Evolutionary conservation across 2,329 filamentous ascomycete species (phyloP), one percentile per base, ranked within the genome.

Genomic region (Coniochaeta sp.): DNA sequence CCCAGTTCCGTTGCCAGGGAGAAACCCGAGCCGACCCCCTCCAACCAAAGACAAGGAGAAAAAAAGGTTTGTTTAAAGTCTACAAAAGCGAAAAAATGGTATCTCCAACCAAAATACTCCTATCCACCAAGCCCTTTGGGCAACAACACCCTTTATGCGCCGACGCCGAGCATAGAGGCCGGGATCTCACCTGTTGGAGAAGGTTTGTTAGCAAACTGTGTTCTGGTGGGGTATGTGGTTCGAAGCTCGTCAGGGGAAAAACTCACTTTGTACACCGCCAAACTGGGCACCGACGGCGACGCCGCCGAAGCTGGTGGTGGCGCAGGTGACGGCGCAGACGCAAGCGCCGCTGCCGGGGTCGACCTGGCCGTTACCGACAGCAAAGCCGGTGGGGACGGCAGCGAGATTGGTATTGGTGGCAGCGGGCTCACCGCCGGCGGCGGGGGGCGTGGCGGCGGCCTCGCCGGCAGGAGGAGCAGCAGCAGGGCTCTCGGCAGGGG

Each of bases 201-300:
- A 33, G 38, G 3, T 24, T 22, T 8, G 20, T 51, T 48, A 48
- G 38, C 18, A 42, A 12, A n/a, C n/a, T n/a, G n/a, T n/a, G n/a
- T n/a, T n/a, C n/a, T n/a, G n/a, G n/a, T n/a, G n/a, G n/a, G n/a
- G n/a, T n/a, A n/a, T n/a, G n/a, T 60, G 45, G 2, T 30, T 31
- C 7, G 26, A 5, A 9, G 12, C 12, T 6, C 46, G 54, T 65
- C 56, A 62, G 55, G n/a, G 14, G 26, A 14, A 5, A 2, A n/a
- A 70, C 71, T 63, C 61, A 73, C 76, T 76, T 56, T 68, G 63
- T 57, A 77, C 65, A 58, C 83, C 83, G 54, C 82, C 82, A 61
- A 79, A 81, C 3, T n/a, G n/a, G n/a, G 73, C 67, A 54, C 76
- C 76, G 50, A 81, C 47, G n/a, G 66, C 72, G 22, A 68, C 67